Conservation (phyloP, 1,139 yeast genomes). For the Debaryomycetaceae sp. region DNA sequence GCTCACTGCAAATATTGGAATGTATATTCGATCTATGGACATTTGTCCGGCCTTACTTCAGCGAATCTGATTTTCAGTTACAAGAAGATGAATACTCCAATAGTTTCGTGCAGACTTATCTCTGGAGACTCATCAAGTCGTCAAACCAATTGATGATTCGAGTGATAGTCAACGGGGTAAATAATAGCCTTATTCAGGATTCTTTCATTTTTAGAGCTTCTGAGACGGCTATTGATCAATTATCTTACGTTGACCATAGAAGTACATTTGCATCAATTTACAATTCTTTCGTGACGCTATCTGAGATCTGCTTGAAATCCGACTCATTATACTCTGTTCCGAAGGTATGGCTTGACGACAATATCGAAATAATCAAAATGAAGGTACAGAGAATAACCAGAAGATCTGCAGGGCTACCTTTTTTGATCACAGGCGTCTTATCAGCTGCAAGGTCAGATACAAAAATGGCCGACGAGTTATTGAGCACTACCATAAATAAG, state of each 20-base stretch:
- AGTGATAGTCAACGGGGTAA: not conserved
- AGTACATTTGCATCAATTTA: slow-evolving; percentile 90
- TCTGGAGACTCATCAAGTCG: slow-evolving; percentile 87
- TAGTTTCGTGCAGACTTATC: slow-evolving; percentile 55
- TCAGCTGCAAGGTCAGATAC: slow-evolving; percentile 44
- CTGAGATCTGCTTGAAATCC: slow-evolving; percentile 44
- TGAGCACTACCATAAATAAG: slow-evolving; percentile 47
- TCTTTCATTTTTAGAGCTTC: slow-evolving; percentile 15
- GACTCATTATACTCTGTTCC: slow-evolving; percentile 36
- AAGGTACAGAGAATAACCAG: slow-evolving; percentile 73
- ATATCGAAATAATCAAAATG: slow-evolving; percentile 48
- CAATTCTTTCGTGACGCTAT: slow-evolving; percentile 69
- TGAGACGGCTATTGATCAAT: slow-evolving; percentile 56
- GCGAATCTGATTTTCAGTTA: slow-evolving; percentile 45
- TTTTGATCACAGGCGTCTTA: slow-evolving; percentile 66
- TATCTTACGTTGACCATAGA: slow-evolving; percentile 74
- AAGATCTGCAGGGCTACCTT: slow-evolving; percentile 91
- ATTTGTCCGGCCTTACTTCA: slow-evolving; percentile 50
- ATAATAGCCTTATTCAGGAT: not conserved
- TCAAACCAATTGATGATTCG: slow-evolving; percentile 48
- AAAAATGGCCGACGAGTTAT: slow-evolving; percentile 18
- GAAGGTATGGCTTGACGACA: slow-evolving; percentile 51
- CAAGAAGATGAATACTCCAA: slow-evolving; percentile 32
- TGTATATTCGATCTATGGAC: slow-evolving; percentile 47
- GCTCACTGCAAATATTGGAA: slow-evolving; percentile 5